Conservation (phyloP, 805 yeast species). For the Saccharomycopsis malanga region DNA sequence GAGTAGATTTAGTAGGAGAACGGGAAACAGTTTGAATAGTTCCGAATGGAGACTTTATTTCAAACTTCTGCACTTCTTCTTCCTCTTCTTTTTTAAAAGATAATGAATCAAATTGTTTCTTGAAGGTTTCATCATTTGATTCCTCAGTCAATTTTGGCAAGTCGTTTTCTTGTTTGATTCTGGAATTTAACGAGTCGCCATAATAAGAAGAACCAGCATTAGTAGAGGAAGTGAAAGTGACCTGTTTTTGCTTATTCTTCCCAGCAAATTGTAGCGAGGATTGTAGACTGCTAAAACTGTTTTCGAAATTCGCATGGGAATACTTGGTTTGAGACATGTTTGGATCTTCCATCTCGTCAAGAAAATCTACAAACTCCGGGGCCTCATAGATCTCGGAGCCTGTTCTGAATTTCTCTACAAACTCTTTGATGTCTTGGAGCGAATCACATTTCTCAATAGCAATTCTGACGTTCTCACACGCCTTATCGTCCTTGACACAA, state of each 20-base stretch:
- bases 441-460: constrained; percentile 64
- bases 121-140: background rate
- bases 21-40: constrained; percentile 15
- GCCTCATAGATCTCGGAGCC: constrained; percentile 54
- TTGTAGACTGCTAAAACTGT: constrained; percentile 18
- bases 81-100: background rate
- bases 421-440: constrained; percentile 44
- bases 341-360: background rate
- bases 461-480: constrained; percentile 64
- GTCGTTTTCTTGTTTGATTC: constrained; percentile 1
- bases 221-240: constrained; percentile 17
- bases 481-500: constrained; percentile 73
- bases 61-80: background rate
- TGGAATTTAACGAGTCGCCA: constrained; percentile 5
- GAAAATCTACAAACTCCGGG: constrained; percentile 55
- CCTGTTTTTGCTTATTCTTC: constrained; percentile 6
- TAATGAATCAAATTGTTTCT: constrained; percentile 5
- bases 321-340: background rate
- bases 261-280: constrained; percentile 6
- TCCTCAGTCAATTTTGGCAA: background rate
- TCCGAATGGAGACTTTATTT: constrained; percentile 21
- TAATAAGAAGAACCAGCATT: constrained; percentile 8
- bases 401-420: constrained; percentile 55
- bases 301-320: constrained; percentile 16
- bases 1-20: background rate